Conservation (phyloP, 441 rosid species). For the Bocquillonia castaneifolia region DNA sequence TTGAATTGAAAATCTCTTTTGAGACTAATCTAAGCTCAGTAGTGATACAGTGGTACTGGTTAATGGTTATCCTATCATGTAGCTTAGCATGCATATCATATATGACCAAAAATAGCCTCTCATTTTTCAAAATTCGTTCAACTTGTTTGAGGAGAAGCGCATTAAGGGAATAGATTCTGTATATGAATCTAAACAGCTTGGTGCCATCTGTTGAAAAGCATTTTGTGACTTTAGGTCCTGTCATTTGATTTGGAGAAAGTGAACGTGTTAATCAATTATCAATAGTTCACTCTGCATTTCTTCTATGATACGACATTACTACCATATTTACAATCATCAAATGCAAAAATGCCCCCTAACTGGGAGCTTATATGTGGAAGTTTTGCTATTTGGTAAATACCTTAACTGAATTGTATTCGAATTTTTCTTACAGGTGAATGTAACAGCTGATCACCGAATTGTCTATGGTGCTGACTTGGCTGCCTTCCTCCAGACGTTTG, state of each 20-base stretch:
- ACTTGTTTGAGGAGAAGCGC: too few relatives aligned
- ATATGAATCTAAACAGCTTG: background rate
- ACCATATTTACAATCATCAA: background rate
- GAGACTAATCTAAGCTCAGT: too few relatives aligned
- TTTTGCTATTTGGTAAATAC: background rate
- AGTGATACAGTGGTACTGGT: too few relatives aligned
- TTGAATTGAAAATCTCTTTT: too few relatives aligned
- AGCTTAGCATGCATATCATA: too few relatives aligned
- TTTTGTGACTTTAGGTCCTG: background rate
- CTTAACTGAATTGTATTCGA: constrained; percentile 12
- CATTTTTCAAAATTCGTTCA: too few relatives aligned
- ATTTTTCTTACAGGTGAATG: constrained; percentile 67
- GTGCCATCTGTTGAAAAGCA: background rate
- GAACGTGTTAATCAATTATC: background rate
- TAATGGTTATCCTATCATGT: too few relatives aligned
- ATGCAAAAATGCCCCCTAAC: background rate
- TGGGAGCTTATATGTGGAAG: background rate
- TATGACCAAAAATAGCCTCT: too few relatives aligned
- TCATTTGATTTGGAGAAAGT: background rate
- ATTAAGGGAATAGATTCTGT: background rate
- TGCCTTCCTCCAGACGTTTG: constrained; percentile 82
- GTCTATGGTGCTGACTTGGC: constrained; percentile 94
- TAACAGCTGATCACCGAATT: constrained; percentile 94
- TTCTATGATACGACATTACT: background rate
- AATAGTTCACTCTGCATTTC: background rate